These are phyloP conservation scores for Fusarium siculi DNA, from an alignment of 2,329 filamentous ascomycete species.

Conservation along the genomic window DNA sequence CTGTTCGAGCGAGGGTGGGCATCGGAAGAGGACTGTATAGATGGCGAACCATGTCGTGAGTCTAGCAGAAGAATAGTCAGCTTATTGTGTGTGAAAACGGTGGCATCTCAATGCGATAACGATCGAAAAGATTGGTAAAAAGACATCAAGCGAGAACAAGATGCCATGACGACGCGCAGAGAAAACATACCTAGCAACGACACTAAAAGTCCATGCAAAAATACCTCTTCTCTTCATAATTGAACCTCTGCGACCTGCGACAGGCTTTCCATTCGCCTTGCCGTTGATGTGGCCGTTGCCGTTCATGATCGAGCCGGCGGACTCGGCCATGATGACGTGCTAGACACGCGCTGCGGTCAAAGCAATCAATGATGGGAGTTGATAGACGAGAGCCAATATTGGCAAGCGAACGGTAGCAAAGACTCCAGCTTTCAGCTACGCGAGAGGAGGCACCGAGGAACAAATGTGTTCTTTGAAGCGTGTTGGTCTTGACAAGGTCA, in stretches of 20 bases:
- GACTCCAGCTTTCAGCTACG: slow-evolving; percentile 7
- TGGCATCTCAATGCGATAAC: slow-evolving; percentile 1
- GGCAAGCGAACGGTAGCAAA: slow-evolving; percentile 19
- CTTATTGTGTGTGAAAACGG: not conserved
- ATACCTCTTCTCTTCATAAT: slow-evolving; percentile 44
- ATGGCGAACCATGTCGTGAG: slow-evolving; percentile 88
- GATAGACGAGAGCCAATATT: slow-evolving; percentile 16
- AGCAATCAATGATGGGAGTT: slow-evolving; percentile 14
- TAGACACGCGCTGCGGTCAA: slow-evolving; percentile 30
- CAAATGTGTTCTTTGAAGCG: slow-evolving; percentile 20
- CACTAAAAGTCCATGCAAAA: slow-evolving; percentile 56
- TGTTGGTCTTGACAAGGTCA: slow-evolving; percentile 20
- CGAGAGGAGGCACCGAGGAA: slow-evolving; percentile 8
- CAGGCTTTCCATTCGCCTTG: slow-evolving; percentile 45
- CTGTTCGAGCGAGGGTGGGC: slow-evolving; percentile 75
- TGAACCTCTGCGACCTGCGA: slow-evolving; percentile 34
- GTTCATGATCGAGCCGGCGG: slow-evolving; percentile 47
- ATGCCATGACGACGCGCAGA: slow-evolving; percentile 7
- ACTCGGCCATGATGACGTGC: slow-evolving; percentile 50
- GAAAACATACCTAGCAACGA: slow-evolving; percentile 63
- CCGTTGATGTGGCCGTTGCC: slow-evolving; percentile 54
- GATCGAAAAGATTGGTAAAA: slow-evolving; percentile 7
- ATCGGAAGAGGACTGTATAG: slow-evolving; percentile 82
- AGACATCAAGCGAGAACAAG: not conserved
- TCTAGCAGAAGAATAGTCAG: slow-evolving; percentile 56